phyloP scores from a whole-genome alignment of 164 flowering plant genomes.

The Saururus chinensis region DNA sequence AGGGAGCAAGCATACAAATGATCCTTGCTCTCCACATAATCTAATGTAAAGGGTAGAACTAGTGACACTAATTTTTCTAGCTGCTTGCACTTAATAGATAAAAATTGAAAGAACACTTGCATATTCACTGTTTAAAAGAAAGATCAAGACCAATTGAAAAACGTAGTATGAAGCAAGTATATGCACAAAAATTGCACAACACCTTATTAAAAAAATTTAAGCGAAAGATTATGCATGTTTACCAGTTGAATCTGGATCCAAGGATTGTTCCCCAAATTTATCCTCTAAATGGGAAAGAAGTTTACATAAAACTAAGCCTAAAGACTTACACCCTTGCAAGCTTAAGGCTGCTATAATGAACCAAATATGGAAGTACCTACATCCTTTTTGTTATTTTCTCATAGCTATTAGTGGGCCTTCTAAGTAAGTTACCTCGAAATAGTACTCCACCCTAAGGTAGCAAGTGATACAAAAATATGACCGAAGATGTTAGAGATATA shows the following conservation, averaged over 20 bases:
- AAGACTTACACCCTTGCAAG: background rate
- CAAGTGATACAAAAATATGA: constrained; percentile 1
- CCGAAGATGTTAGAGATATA: too few relatives aligned
- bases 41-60: too few relatives aligned
- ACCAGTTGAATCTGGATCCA: constrained; percentile 88
- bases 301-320: constrained; percentile 7
- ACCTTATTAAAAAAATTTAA: background rate
- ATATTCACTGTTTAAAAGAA: background rate
- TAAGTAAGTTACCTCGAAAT: constrained; percentile 89
- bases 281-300: constrained; percentile 36
- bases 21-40: too few relatives aligned
- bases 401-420: constrained; percentile 67
- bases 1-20: too few relatives aligned
- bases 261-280: constrained; percentile 65
- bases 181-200: too few relatives aligned
- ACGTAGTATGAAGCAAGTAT: background rate
- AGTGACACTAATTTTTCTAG: too few relatives aligned
- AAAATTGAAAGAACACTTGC: background rate
- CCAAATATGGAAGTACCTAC: constrained; percentile 34
- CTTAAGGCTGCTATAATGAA: constrained; percentile 1
- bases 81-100: too few relatives aligned
- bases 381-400: constrained; percentile 71
- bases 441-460: constrained; percentile 63
- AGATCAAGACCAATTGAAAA: background rate
- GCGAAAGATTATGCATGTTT: constrained; percentile 1